Evolutionary conservation across 2,329 filamentous ascomycete genomes (phyloP).

Genomic region (Colletotrichum graminicola): DNA sequence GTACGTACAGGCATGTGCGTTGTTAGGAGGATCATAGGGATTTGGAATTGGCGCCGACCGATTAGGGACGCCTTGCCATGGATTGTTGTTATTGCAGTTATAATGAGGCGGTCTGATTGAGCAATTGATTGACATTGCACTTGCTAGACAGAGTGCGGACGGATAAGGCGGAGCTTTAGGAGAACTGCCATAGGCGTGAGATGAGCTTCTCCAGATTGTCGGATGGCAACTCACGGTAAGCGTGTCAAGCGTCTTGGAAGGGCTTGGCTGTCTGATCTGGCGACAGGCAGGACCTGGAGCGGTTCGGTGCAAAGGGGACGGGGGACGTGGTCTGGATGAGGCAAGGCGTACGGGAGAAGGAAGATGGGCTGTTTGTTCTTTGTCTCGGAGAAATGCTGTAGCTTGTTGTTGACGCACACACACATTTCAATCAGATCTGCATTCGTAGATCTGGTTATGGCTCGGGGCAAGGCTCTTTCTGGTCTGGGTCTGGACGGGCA

Average conservation of each 20-base stretch:
- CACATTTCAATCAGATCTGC: slow-evolving; percentile 7
- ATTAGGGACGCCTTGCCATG: slow-evolving; percentile 10
- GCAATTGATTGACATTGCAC: slow-evolving; percentile 37
- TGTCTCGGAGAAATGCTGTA: not conserved
- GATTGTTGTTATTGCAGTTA: slow-evolving; percentile 15
- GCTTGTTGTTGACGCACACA: not conserved
- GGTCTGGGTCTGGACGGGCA: not conserved
- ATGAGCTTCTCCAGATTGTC: slow-evolving; percentile 30
- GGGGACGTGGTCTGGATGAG: not conserved
- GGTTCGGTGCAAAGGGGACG: not conserved
- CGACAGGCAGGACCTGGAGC: too few relatives aligned
- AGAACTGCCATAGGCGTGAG: slow-evolving; percentile 10
- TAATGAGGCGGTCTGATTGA: slow-evolving; percentile 25
- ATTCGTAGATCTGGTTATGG: not conserved
- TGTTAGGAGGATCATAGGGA: not conserved
- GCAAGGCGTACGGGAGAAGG: not conserved
- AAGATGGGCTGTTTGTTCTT: not conserved
- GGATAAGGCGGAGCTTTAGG: slow-evolving; percentile 16
- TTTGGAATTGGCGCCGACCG: slow-evolving; percentile 2
- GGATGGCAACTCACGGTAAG: slow-evolving; percentile 15
- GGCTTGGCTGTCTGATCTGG: too few relatives aligned
- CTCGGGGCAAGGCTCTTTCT: not conserved
- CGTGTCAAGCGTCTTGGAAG: slow-evolving; percentile 11
- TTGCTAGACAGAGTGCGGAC: slow-evolving; percentile 25
- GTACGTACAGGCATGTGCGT: not conserved